phyloP scores from a whole-genome alignment of 2,329 filamentous ascomycete genomes.

The Nectriaceae sp. region DNA sequence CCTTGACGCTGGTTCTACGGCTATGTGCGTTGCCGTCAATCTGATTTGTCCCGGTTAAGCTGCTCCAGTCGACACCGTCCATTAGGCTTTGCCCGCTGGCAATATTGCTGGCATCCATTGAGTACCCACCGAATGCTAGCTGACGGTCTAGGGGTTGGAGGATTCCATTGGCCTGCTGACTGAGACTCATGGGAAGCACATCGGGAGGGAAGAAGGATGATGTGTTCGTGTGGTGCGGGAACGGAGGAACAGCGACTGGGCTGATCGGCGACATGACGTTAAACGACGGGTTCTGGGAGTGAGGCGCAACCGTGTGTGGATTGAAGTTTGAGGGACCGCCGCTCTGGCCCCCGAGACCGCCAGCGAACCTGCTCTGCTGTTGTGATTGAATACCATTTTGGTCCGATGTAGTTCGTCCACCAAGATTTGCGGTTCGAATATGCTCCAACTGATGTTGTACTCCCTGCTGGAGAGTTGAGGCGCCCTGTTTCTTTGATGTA shows the following conservation, averaged over 20 bases:
- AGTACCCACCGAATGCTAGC: slow-evolving; percentile 75
- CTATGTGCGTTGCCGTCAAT: slow-evolving; percentile 27
- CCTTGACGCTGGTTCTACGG: slow-evolving; percentile 31
- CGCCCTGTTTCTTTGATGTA: slow-evolving; percentile 36
- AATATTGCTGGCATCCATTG: slow-evolving; percentile 47
- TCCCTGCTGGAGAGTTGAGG: slow-evolving; percentile 10
- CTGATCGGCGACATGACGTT: slow-evolving; percentile 55
- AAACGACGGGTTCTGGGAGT: slow-evolving; percentile 44
- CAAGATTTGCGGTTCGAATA: slow-evolving; percentile 17
- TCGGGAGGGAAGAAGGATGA: slow-evolving; percentile 51
- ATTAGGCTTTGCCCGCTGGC: slow-evolving; percentile 41
- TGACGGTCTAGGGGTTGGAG: slow-evolving; percentile 74
- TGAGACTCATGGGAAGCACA: slow-evolving; percentile 54
- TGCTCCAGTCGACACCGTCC: slow-evolving; percentile 47
- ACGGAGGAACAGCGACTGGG: slow-evolving; percentile 45
- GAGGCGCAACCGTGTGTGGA: slow-evolving; percentile 39
- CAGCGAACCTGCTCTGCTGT: slow-evolving; percentile 43
- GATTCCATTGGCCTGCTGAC: slow-evolving; percentile 50
- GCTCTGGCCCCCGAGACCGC: slow-evolving; percentile 42
- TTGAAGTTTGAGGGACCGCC: slow-evolving; percentile 43
- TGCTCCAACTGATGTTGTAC: slow-evolving; percentile 23
- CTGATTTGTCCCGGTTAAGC: slow-evolving; percentile 36
- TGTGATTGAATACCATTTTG: slow-evolving; percentile 16
- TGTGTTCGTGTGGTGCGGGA: slow-evolving; percentile 39
- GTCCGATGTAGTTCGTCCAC: slow-evolving; percentile 7